Percentiles rank a stretch among this genome's conserved stretches.
Evolutionary conservation across 345 rosid genomes (phyloP).

Genomic region (Cardamine chenopodiifolia): DNA sequence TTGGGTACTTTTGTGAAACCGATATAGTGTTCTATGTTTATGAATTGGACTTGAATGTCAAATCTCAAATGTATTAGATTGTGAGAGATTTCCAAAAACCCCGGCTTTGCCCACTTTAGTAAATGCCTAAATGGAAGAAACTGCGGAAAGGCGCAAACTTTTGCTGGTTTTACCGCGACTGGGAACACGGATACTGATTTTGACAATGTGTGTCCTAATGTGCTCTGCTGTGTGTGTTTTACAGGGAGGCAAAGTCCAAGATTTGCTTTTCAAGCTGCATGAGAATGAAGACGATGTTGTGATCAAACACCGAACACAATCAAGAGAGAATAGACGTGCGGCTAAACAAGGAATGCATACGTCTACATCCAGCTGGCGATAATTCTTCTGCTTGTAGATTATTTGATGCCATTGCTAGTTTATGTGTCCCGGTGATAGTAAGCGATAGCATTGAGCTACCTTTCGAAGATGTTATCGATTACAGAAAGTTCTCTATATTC

Average conservation of each 20-base stretch:
- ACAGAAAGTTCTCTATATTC: slow-evolving; percentile 73
- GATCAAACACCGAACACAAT: slow-evolving; percentile 79
- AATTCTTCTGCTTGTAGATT: slow-evolving; percentile 89
- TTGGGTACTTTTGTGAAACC: too few species aligned
- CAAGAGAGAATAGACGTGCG: slow-evolving; percentile 76
- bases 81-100: not conserved
- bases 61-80: not conserved
- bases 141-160: not conserved
- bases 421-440: slow-evolving; percentile 80
- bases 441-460: slow-evolving; percentile 88
- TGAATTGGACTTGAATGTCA: slow-evolving; percentile 4
- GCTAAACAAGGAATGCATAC: slow-evolving; percentile 80
- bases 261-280: slow-evolving; percentile 69
- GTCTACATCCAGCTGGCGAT: slow-evolving; percentile 88
- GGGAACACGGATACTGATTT: not conserved
- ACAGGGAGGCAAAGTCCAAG: too few species aligned
- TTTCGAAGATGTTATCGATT: slow-evolving; percentile 83
- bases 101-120: not conserved
- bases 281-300: slow-evolving; percentile 64
- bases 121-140: not conserved
- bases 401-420: slow-evolving; percentile 85
- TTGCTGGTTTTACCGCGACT: not conserved
- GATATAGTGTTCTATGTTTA: not conserved
- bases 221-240: too few species aligned
- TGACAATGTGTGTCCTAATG: not conserved